A percentile compares a stretch with the other conserved stretches of the same genome.
phyloP scores from a whole-genome alignment of 305 asterid species.

The Fraxinus sp. region DNA sequence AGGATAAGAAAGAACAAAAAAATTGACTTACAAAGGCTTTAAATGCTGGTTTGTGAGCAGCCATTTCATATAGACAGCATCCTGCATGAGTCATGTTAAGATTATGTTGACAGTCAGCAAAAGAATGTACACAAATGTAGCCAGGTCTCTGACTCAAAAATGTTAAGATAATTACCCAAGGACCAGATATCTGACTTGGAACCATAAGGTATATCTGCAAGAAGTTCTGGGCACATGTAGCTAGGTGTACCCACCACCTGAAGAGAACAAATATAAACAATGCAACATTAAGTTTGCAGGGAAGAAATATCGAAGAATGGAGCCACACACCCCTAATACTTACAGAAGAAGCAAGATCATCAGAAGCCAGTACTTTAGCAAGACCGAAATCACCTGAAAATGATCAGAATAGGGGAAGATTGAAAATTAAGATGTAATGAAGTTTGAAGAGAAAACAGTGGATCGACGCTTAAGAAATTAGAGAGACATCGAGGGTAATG shows the following conservation, averaged over 20 bases:
- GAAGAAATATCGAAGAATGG: constrained; percentile 1
- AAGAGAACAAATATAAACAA: constrained; percentile 12
- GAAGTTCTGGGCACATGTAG: constrained; percentile 99
- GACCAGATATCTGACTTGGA: constrained; percentile 99
- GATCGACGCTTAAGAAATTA: not conserved
- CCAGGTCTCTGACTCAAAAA: constrained; percentile 13
- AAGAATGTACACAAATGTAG: constrained; percentile 15
- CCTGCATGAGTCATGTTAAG: constrained; percentile 43
- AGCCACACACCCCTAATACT: constrained; percentile 34
- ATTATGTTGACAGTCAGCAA: constrained; percentile 15
- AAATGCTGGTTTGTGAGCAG: constrained; percentile 83
- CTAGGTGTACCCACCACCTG: constrained; percentile 99
- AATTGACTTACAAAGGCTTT: constrained; percentile 87
- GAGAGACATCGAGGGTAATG: not conserved
- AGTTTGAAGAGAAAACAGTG: not conserved
- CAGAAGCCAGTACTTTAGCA: constrained; percentile 82
- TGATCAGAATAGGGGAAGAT: constrained; percentile 13
- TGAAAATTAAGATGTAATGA: constrained; percentile 1
- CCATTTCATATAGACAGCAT: constrained; percentile 93
- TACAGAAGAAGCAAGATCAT: constrained; percentile 97
- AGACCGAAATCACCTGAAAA: constrained; percentile 97
- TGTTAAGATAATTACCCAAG: constrained; percentile 53
- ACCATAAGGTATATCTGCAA: constrained; percentile 99
- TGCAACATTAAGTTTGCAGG: not conserved
- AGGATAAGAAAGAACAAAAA: constrained; percentile 4